Percentiles rank a stretch among this genome's conserved stretches.
Evolutionary conservation across 2,329 filamentous ascomycete species (phyloP).

Genomic region (Beauveria sp.): DNA sequence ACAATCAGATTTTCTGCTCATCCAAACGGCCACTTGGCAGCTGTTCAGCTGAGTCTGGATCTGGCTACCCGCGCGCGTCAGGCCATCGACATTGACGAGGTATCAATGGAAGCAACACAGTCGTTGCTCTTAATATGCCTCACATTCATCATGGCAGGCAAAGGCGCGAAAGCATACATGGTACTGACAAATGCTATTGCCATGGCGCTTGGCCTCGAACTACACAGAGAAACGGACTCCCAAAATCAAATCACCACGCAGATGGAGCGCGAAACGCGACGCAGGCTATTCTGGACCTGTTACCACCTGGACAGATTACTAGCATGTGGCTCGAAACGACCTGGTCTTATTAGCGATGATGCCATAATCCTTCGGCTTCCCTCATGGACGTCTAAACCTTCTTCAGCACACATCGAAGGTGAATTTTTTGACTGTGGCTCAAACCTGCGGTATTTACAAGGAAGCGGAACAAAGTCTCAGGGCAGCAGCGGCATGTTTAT

Average conservation of each 20-base stretch:
- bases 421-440: slow-evolving; percentile 74
- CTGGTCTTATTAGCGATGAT: slow-evolving; percentile 72
- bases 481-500: slow-evolving; percentile 76
- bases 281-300: slow-evolving; percentile 83
- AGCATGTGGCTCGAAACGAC: slow-evolving; percentile 72
- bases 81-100: slow-evolving; percentile 72
- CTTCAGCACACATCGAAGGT: slow-evolving; percentile 59
- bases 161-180: slow-evolving; percentile 84
- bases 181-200: slow-evolving; percentile 72
- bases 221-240: slow-evolving; percentile 67
- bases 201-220: slow-evolving; percentile 75
- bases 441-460: slow-evolving; percentile 67
- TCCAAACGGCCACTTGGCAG: slow-evolving; percentile 58
- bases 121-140: slow-evolving; percentile 67
- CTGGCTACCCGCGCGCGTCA: slow-evolving; percentile 62
- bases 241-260: slow-evolving; percentile 51
- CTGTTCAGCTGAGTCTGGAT: slow-evolving; percentile 62
- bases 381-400: slow-evolving; percentile 59
- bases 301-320: slow-evolving; percentile 82
- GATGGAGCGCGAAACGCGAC: slow-evolving; percentile 65
- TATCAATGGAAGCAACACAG: slow-evolving; percentile 70
- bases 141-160: slow-evolving; percentile 68
- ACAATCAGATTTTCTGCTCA: slow-evolving; percentile 58
- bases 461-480: slow-evolving; percentile 61
- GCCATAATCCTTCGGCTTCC: slow-evolving; percentile 69